Percentiles rank a stretch among this genome's conserved stretches.
Conservation (phyloP, 2,329 filamentous ascomycete species). For the Leptosphaerulina australis region DNA sequence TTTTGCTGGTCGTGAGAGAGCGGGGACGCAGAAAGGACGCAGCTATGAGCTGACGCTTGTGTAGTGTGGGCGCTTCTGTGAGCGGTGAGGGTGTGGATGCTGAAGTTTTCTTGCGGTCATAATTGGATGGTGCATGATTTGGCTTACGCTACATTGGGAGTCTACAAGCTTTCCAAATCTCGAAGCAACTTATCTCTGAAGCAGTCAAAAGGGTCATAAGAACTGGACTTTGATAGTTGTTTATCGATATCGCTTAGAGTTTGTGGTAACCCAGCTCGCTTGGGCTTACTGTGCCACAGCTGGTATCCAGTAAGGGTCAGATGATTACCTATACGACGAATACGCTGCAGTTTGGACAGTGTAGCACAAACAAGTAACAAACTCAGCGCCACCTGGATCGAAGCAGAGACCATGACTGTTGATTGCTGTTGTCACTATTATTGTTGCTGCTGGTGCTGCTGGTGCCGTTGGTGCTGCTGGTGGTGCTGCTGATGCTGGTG, state of each 20-base stretch:
- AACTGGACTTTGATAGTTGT: background rate
- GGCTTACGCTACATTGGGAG: too few relatives aligned
- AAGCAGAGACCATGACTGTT: background rate
- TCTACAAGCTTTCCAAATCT: constrained; percentile 18
- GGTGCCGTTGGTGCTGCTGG: too few relatives aligned
- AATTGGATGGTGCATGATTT: too few relatives aligned
- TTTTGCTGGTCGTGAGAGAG: constrained; percentile 16
- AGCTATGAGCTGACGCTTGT: constrained; percentile 15
- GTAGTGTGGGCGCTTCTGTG: constrained; percentile 12
- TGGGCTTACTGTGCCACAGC: constrained; percentile 4
- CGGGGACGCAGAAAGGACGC: constrained; percentile 22
- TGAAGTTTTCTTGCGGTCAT: constrained; percentile 8
- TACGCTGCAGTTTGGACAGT: constrained; percentile 3
- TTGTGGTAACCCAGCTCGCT: constrained; percentile 5
- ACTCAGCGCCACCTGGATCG: background rate
- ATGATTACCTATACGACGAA: background rate
- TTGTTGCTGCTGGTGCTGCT: too few relatives aligned
- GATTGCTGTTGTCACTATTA: too few relatives aligned
- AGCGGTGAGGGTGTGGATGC: constrained; percentile 19
- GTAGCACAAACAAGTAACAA: background rate
- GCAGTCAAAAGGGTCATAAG: background rate
- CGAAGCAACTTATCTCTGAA: background rate
- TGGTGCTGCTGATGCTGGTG: too few relatives aligned
- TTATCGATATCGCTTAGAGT: background rate
- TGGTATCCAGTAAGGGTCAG: background rate